Base-by-base conservation (phyloP, 305 asterid genomes). In the Fraxinus paxiana region DNA sequence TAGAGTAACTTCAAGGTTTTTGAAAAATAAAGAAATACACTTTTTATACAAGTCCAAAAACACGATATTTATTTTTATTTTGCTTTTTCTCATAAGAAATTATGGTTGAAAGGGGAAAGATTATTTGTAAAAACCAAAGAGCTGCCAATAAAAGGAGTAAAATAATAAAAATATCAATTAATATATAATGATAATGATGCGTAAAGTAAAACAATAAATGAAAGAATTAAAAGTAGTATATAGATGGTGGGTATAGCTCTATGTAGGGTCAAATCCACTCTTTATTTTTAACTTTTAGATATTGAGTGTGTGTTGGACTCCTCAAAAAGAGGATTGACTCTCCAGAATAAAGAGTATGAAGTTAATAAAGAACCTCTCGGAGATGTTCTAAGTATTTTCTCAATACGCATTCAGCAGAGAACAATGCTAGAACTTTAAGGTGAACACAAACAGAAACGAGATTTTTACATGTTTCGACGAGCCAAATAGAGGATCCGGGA, bases 401-500 rank as follows among this genome's bases (percentile, higher is more conserved):
- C 70, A 54, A 28, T 72, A 79, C 15, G 31, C 63, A 46, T 69
- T 30, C 74, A 71, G 28, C 35, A 65, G 77, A 46, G 24, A 63
- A 35, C 22, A 24, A 30, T 26, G 56, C 43, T 78, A 80, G 37
- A 37, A 51, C 6, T 84, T 77, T 48, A 75, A 48, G 12, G 30
- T 30, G 81, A 76, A 70, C 48, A 7, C 63, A 56, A 28, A 79
- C 76, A 74, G 73, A 82, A 72, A 73, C 63, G 75, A 77, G 84
- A 83, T 71, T 80, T 94, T 88, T 89, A 95, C 98, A 95, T 90
- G 93, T 95, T 93, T 38, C 88, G 86, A 71, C 94, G 92, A 76
- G 91, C 97, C 94, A 95, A 87, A 87, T 76, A 88, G 80, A 95
- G 97, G 83, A 95, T 90, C 86, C 91, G 88, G 17, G 92, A 90